Evolutionary conservation across 768 basidiomycete genomes (phyloP).

Genomic region (Macrolepiota albuminosa): DNA sequence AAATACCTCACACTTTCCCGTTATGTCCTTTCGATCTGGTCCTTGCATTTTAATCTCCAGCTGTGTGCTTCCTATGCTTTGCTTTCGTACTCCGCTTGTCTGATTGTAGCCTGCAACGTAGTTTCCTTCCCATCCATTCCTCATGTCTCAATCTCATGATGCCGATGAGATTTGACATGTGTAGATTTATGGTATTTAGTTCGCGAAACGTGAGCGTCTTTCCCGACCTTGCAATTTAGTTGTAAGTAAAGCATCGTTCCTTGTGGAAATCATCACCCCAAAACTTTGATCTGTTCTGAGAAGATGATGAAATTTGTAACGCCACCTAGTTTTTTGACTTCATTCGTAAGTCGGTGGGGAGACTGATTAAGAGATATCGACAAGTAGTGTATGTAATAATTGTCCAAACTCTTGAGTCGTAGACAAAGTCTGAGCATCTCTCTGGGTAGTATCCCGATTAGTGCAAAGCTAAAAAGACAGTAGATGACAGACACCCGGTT

Average conservation of each 20-base stretch:
- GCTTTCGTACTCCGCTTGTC: slow-evolving; percentile 4
- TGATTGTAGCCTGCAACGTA: slow-evolving; percentile 7
- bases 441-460: neutral
- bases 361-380: neutral
- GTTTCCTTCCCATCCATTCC: neutral
- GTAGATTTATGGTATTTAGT: neutral
- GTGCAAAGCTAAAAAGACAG: neutral
- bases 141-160: neutral
- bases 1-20: slow-evolving; percentile 10
- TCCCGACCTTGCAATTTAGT: neutral
- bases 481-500: neutral
- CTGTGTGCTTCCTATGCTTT: slow-evolving; percentile 2
- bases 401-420: neutral
- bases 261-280: neutral
- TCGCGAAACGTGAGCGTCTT: neutral
- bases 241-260: neutral
- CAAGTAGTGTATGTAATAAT: neutral
- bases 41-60: slow-evolving; percentile 8
- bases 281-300: neutral
- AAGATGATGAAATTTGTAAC: neutral
- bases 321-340: neutral
- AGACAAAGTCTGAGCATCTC: neutral
- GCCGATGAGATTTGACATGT: neutral
- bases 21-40: slow-evolving; percentile 11
- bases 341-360: neutral